These are phyloP conservation scores for Pichia kudriavzevii DNA, from an alignment of 1,139 yeast genomes.

Conservation along the genomic window DNA sequence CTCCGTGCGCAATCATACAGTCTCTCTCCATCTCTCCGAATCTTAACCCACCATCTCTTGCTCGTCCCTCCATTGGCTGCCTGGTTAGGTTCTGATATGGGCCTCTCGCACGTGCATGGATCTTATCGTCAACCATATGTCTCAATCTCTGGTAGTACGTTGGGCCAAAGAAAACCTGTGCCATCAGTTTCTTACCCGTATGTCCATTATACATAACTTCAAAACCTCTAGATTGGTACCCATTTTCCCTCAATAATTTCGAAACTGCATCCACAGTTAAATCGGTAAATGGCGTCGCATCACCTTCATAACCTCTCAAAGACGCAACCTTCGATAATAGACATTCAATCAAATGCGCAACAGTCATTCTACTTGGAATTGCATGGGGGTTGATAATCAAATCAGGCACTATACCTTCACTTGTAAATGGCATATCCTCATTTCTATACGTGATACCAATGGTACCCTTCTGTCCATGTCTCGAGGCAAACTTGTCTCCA, in stretches of 20 bases:
- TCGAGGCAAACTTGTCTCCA: slow-evolving; percentile 98
- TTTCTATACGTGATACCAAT: slow-evolving; percentile 98
- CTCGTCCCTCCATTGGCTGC: slow-evolving; percentile 99
- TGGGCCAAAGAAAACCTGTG: slow-evolving; percentile 98
- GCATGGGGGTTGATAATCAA: slow-evolving; percentile 97
- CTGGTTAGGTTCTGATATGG: slow-evolving; percentile 97
- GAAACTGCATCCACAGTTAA: slow-evolving; percentile 97
- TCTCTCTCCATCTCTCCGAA: slow-evolving; percentile 99
- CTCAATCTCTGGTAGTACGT: slow-evolving; percentile 96
- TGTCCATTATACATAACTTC: slow-evolving; percentile 99
- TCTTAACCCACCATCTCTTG: slow-evolving; percentile 98
- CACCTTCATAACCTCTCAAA: slow-evolving; percentile 94
- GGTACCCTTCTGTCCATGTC: slow-evolving; percentile 99
- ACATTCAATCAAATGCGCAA: slow-evolving; percentile 98
- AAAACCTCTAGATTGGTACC: slow-evolving; percentile 96
- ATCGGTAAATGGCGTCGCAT: slow-evolving; percentile 97
- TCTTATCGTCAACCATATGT: slow-evolving; percentile 99
- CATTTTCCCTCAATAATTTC: slow-evolving; percentile 83
- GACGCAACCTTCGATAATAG: slow-evolving; percentile 91
- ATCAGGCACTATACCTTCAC: slow-evolving; percentile 96
- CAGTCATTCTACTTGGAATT: slow-evolving; percentile 99
- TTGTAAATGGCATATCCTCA: slow-evolving; percentile 98
- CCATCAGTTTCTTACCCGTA: slow-evolving; percentile 95
- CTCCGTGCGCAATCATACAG: slow-evolving; percentile 99
- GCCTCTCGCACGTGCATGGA: slow-evolving; percentile 99